These are phyloP conservation scores for Colletotrichum australisinense DNA, from an alignment of 2,329 filamentous ascomycete species.

Conservation along the genomic window DNA sequence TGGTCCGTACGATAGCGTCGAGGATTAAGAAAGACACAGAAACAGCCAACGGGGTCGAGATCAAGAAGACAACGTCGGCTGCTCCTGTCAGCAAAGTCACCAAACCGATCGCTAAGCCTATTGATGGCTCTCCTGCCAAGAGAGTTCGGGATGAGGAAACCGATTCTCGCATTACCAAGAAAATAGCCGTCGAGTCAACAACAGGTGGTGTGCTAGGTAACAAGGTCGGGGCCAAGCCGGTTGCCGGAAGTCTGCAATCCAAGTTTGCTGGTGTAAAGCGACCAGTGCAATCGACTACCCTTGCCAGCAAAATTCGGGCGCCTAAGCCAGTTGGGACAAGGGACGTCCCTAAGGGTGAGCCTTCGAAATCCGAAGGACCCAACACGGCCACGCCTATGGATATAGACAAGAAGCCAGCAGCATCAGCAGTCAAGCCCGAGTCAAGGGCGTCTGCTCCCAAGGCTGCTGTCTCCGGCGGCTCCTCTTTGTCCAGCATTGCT, in stretches of 20 bases:
- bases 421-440: conserved; percentile 41
- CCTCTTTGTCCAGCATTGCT: conserved; percentile 61
- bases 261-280: conserved; percentile 43
- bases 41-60: conserved; percentile 40
- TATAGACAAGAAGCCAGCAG: conserved; percentile 29
- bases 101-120: conserved; percentile 46
- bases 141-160: conserved; percentile 53
- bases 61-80: conserved; percentile 38
- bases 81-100: conserved; percentile 35
- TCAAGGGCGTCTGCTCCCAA: conserved; percentile 40
- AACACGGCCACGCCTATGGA: conserved; percentile 31
- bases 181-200: conserved; percentile 54
- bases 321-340: conserved; percentile 44
- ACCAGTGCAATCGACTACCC: conserved; percentile 43
- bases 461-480: conserved; percentile 46
- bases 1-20: conserved; percentile 68
- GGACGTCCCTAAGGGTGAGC: conserved; percentile 39
- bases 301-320: conserved; percentile 62
- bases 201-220: conserved; percentile 49
- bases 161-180: conserved; percentile 54
- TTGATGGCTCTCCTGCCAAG: conserved; percentile 46
- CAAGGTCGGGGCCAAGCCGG: conserved; percentile 51
- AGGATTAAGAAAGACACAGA: conserved; percentile 53
- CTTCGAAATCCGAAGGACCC: conserved; percentile 34
- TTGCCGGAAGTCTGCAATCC: conserved; percentile 42